Base-by-base conservation (phyloP, 2,329 filamentous ascomycete species). In the Beauveria caledonica region DNA sequence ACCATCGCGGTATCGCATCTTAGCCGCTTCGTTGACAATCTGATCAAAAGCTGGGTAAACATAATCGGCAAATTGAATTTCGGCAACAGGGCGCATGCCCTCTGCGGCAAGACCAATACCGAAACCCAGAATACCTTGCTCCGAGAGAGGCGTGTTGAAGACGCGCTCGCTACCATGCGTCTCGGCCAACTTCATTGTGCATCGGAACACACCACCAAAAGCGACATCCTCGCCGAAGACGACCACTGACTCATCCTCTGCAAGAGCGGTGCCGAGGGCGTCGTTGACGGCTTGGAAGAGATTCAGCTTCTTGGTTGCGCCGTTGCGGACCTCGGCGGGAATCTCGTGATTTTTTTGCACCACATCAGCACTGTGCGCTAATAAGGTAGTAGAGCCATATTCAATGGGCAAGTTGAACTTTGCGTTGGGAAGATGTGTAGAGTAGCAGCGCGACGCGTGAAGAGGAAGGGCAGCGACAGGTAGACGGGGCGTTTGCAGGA, bases 221-320 rank as follows among this genome's bases (percentile, higher is more conserved):
- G 94, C 90, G 8, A 99, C 92, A 71, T 99, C 94, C 74, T 99
- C 94, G 46, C 94, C 94, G 68, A 99, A 99, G 10, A 99, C 81
- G 60, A 97, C 78, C 23, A 96, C 91, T 19, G 87, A 86, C 64
- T 96, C 90, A 68, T 97, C 92, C 40, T 87, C 84, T 17, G 88
- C 84, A 29, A 99, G 81, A 25, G 93, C 90, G 62, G 88, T 89
- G 23, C 89, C 84, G 23, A 99, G 80, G 11, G 93, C 92, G 65
- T 93, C 86, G 72, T 97, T 97, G 78, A 99, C 86, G 55, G 94
- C 88, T 72, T 96, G 91, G 77, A 94, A 97, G 42, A 97, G 82
- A 75, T 97, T 97, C 81, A 95, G 88, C 66, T 90, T 88, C 71
- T 90, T 91, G 3, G 91, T 93, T 1, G 86, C 81, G 50, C 86